phyloP scores from a whole-genome alignment of 2,329 filamentous ascomycete genomes.

The Fusarium algeriense region DNA sequence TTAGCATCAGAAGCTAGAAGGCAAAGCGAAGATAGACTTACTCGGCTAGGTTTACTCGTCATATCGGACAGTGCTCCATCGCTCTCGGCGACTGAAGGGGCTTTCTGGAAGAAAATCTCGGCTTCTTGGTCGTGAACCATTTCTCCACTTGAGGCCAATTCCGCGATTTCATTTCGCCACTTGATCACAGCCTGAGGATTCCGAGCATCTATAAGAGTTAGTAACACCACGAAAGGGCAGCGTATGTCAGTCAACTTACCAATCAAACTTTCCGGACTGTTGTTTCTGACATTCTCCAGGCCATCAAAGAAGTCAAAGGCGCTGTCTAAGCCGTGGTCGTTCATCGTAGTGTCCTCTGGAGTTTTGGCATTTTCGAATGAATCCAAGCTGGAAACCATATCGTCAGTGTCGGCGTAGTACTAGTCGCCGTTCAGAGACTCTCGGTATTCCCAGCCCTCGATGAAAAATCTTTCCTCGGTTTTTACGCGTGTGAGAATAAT shows the following conservation, averaged over 20 bases:
- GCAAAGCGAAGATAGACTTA: not conserved
- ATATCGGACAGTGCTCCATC: not conserved
- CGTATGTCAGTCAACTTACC: not conserved
- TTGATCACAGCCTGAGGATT: not conserved
- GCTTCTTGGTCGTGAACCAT: slow-evolving; percentile 2
- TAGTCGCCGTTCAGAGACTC: not conserved
- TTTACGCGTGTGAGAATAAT: not conserved
- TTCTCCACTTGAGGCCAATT: not conserved
- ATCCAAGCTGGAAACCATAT: not conserved
- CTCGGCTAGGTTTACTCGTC: not conserved
- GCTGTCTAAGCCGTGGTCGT: not conserved
- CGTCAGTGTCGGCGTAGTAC: not conserved
- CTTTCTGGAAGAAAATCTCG: not conserved
- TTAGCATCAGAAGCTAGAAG: not conserved
- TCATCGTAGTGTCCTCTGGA: not conserved
- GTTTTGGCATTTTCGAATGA: not conserved
- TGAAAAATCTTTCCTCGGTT: not conserved
- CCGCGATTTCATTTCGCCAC: not conserved
- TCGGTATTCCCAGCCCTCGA: not conserved
- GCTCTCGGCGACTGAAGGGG: not conserved
- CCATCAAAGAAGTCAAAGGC: not conserved
- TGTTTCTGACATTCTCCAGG: not conserved
- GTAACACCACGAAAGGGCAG: not conserved
- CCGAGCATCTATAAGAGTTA: slow-evolving; percentile 2
- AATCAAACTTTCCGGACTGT: slow-evolving; percentile 1